Evolutionary conservation across 176 grass and related monocot species (phyloP).

Genomic region (Oryza brachyantha): DNA sequence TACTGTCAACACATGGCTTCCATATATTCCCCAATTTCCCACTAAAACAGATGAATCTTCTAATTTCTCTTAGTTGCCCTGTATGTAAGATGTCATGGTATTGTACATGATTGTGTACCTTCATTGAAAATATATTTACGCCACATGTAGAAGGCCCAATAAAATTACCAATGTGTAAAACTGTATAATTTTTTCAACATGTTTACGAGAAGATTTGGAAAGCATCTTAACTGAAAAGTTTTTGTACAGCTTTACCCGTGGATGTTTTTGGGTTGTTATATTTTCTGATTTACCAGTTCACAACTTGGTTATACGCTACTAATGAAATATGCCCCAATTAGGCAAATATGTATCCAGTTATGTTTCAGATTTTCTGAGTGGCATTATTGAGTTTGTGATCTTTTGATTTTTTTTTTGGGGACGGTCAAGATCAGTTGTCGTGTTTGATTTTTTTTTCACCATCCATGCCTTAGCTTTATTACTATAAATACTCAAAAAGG

Average conservation of each 20-base stretch:
- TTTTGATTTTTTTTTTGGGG: not conserved
- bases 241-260: not conserved
- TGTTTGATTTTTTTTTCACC: not conserved
- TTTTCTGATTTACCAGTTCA: not conserved
- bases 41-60: no score
- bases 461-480: not conserved
- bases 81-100: not conserved
- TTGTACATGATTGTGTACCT: conserved; percentile 1
- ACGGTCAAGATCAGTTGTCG: conserved; percentile 9
- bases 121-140: not conserved
- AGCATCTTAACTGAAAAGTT: not conserved
- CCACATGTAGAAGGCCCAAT: not conserved
- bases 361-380: conserved; percentile 17
- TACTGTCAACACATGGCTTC: not conserved
- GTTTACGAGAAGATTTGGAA: not conserved
- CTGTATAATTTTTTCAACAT: not conserved
- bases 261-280: not conserved
- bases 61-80: no score
- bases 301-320: not conserved
- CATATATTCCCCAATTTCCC: conserved; percentile 1
- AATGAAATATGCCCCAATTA: not conserved
- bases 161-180: not conserved
- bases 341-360: not conserved
- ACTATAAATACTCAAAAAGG: not conserved
- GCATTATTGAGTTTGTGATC: not conserved